These are phyloP conservation scores for Pittosporum tobira DNA, from an alignment of 129 eudicot genomes.

Conservation along the genomic window DNA sequence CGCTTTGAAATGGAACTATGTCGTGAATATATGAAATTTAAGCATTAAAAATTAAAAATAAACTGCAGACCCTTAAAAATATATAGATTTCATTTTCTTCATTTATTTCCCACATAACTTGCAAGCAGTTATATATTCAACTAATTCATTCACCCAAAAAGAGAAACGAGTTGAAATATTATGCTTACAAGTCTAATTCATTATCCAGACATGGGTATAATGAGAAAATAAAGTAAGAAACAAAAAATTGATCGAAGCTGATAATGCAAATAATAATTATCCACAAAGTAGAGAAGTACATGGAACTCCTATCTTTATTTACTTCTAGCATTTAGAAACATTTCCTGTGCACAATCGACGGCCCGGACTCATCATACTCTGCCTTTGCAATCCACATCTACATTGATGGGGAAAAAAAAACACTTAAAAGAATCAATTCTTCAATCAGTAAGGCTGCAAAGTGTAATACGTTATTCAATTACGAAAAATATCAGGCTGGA, in stretches of 20 bases:
- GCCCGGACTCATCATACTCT: slow-evolving; percentile 42
- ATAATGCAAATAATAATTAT: not conserved
- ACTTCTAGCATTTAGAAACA: slow-evolving; percentile 7
- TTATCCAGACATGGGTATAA: not conserved
- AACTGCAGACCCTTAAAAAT: too few relatives aligned
- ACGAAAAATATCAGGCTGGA: not conserved
- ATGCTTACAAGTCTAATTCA: not conserved
- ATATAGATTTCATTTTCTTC: too few relatives aligned
- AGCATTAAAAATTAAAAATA: too few relatives aligned
- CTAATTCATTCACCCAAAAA: too few relatives aligned
- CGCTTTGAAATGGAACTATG: too few relatives aligned
- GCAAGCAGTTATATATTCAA: too few relatives aligned
- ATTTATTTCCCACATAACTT: too few relatives aligned
- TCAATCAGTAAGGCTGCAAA: not conserved
- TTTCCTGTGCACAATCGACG: slow-evolving; percentile 15
- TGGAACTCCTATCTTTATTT: not conserved
- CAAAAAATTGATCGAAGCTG: slow-evolving; percentile 8
- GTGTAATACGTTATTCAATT: not conserved
- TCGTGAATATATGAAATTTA: too few relatives aligned
- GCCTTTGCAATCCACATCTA: slow-evolving; percentile 73
- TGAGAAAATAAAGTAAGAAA: not conserved
- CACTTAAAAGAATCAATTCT: not conserved
- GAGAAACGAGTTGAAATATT: not conserved
- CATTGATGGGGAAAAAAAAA: slow-evolving; percentile 2
- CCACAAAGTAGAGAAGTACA: slow-evolving; percentile 7